Base-by-base conservation (phyloP, 1,284 basidiomycete species). In the Ustilago hordei region DNA sequence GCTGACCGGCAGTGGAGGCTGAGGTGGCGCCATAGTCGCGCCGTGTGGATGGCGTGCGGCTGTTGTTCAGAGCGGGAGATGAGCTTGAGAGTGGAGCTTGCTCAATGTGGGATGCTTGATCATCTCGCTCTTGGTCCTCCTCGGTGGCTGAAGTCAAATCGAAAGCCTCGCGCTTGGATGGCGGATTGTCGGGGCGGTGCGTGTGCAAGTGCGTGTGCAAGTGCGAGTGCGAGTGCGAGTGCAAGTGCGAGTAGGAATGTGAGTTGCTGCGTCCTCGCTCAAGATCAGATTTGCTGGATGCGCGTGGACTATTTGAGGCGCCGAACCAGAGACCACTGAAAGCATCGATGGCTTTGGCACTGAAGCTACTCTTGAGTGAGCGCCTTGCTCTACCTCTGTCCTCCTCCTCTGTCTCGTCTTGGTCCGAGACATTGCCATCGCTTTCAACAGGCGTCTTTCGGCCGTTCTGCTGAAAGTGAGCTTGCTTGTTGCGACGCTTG, bases 311-410 rank as follows among this genome's bases (percentile, higher is more conserved):
- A 12, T 41, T 59, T 2, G 65, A 64, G 6, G 58, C 53, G 36
- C 71, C 72, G 47, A 80, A 79, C 80, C 80, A 82, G 19, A 81
- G 68, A 6, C 80, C 80, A 34, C 61, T 71, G 60, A 81, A 78
- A 11, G 72, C 75, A 45, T 64, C 62, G 58, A 75, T 71, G 53
- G 79, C 77, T 50, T 75, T 75, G 28, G 75, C 71, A 23, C 75
- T 76, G 56, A 80, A 79, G 67, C 79, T 80, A 31, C 77, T 64
- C 31, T 79, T 78, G 63, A 78, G 62, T 0, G 63, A 34, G 9
- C 55, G 55, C 55, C 66, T 59, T 6, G 35, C 7, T 39, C 64
- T 65, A 38, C 66, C 63, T 17, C 47, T 38, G n/a, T 71, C 75
- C 12, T 81, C 75, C 12, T 67, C 70, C 34, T 79, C 79, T 35